Conservation (phyloP, 495 filamentous ascomycete species). For the Hypoxylon trugodes region DNA sequence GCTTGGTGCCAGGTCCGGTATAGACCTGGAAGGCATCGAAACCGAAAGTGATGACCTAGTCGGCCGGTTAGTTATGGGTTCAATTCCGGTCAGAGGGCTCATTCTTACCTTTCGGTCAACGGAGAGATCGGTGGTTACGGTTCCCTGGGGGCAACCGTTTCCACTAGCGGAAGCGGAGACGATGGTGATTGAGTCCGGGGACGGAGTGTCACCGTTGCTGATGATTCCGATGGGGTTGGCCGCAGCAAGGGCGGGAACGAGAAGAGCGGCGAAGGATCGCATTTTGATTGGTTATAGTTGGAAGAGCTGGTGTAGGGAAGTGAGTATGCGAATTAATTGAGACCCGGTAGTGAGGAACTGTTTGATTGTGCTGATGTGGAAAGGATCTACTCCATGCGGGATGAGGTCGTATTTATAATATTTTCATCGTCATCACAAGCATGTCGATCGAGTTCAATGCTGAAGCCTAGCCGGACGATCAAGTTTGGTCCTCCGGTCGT, state of each 20-base stretch:
- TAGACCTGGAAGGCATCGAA: slow-evolving; percentile 66
- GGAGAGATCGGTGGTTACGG: slow-evolving; percentile 59
- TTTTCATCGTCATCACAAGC: slow-evolving; percentile 15
- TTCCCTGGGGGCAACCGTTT: slow-evolving; percentile 64
- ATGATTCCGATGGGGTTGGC: slow-evolving; percentile 52
- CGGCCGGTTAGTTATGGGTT: slow-evolving; percentile 8
- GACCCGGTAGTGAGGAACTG: slow-evolving; percentile 20
- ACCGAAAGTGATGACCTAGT: slow-evolving; percentile 64
- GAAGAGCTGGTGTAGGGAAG: slow-evolving; percentile 7
- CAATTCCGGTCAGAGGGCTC: not conserved
- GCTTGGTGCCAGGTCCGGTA: slow-evolving; percentile 57
- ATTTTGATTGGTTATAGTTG: slow-evolving; percentile 49
- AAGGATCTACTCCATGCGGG: slow-evolving; percentile 43
- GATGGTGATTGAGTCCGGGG: slow-evolving; percentile 56
- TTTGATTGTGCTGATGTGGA: slow-evolving; percentile 35
- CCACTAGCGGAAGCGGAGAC: slow-evolving; percentile 67
- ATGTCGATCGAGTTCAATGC: not conserved
- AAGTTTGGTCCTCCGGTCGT: not conserved
- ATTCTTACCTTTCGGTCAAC: slow-evolving; percentile 58
- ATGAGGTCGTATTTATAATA: slow-evolving; percentile 46
- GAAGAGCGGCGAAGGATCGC: slow-evolving; percentile 55
- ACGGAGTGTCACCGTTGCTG: slow-evolving; percentile 48
- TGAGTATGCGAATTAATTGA: slow-evolving; percentile 13
- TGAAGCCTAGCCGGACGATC: not conserved
- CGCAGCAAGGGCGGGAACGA: slow-evolving; percentile 55